phyloP scores from a whole-genome alignment of 805 yeast species.

The Zygosaccharomyces rouxii region DNA sequence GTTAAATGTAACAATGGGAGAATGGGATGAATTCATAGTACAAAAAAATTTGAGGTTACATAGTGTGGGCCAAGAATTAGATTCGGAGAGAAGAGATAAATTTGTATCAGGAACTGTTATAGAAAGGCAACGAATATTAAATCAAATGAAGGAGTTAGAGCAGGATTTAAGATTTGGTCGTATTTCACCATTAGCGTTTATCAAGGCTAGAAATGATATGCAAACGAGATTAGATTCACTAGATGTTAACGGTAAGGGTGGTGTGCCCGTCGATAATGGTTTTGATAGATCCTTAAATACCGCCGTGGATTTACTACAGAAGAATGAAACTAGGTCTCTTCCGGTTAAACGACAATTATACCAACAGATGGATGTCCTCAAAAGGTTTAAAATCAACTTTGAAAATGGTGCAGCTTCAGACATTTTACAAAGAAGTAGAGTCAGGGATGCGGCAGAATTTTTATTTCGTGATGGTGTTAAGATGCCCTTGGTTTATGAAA shows the following conservation, averaged over 20 bases:
- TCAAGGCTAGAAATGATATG: conserved; percentile 10
- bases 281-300: conserved; percentile 22
- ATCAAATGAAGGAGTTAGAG: conserved; percentile 18
- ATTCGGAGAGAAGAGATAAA: conserved; percentile 18
- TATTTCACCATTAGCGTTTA: conserved; percentile 12
- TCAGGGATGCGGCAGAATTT: conserved; percentile 25
- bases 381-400: conserved; percentile 18
- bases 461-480: conserved; percentile 29
- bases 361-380: conserved; percentile 17
- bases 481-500: conserved; percentile 29
- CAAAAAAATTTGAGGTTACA: conserved; percentile 18
- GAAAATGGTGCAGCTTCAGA: conserved; percentile 15
- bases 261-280: conserved; percentile 6
- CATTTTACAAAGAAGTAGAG: conserved; percentile 7
- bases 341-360: conserved; percentile 16
- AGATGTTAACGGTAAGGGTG: neutral
- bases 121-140: conserved; percentile 19
- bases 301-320: conserved; percentile 19
- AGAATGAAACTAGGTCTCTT: conserved; percentile 20
- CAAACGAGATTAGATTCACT: conserved; percentile 17
- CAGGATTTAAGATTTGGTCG: conserved; percentile 14
- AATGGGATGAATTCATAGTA: conserved; percentile 13
- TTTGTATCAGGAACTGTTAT: conserved; percentile 11
- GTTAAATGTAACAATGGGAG: conserved; percentile 5
- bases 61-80: conserved; percentile 18